phyloP scores from a whole-genome alignment of 352 stramenopile species.

The Phytophthora cajani region DNA sequence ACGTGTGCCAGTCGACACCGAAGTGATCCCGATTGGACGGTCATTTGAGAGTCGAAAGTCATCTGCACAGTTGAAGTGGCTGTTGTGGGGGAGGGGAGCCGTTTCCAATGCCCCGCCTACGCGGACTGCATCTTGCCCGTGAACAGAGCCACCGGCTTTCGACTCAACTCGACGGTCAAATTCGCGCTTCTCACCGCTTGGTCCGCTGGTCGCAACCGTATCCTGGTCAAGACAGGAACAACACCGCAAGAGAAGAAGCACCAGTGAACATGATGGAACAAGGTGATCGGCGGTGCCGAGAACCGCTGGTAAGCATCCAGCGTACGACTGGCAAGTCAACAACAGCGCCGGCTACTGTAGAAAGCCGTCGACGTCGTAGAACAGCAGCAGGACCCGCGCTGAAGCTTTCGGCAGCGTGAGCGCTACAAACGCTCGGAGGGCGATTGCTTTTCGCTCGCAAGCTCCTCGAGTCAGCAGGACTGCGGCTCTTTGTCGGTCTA shows the following conservation, averaged over 20 bases:
- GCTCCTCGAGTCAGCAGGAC: slow-evolving; percentile 1
- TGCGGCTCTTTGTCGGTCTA: background rate
- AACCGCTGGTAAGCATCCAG: background rate
- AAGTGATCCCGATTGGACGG: background rate
- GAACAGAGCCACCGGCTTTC: slow-evolving; percentile 1
- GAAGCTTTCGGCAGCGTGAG: background rate
- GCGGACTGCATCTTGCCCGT: background rate
- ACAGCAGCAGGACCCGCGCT: background rate
- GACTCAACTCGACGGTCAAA: slow-evolving; percentile 14
- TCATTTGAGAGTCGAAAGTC: background rate
- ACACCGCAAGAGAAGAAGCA: slow-evolving; percentile 19
- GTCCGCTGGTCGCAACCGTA: slow-evolving; percentile 24
- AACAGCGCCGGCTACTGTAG: background rate
- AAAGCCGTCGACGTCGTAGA: background rate
- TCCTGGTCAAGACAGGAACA: slow-evolving; percentile 19
- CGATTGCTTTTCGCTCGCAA: background rate
- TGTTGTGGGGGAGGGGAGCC: background rate
- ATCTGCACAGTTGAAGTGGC: background rate
- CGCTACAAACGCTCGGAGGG: slow-evolving; percentile 1
- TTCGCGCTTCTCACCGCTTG: background rate
- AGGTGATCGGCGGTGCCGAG: background rate
- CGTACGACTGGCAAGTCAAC: background rate
- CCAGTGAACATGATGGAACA: slow-evolving; percentile 14
- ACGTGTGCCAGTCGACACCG: background rate
- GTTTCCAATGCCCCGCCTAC: background rate